These are phyloP conservation scores for Trichoderma endophyticum DNA, from an alignment of 2,329 filamentous ascomycete species.

Conservation along the genomic window DNA sequence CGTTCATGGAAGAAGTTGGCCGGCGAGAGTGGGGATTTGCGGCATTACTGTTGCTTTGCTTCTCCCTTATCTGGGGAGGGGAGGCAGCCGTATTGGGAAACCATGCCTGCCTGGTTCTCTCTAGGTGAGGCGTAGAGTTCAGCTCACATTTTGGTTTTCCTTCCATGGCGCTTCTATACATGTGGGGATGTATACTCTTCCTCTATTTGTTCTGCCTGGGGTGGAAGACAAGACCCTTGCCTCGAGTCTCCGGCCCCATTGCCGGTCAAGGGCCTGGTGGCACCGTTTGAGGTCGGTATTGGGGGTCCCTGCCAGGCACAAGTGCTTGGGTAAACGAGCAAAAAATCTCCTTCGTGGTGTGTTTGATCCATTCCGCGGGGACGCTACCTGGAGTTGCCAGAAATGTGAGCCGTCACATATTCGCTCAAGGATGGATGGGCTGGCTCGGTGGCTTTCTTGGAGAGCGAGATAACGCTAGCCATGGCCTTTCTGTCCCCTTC, in stretches of 20 bases:
- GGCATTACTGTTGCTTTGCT: not conserved
- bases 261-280: not conserved
- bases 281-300: not conserved
- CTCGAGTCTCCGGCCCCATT: constrained; percentile 1
- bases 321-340: not conserved
- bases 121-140: constrained; percentile 17
- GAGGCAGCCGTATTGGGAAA: not conserved
- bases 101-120: not conserved
- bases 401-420: constrained; percentile 7
- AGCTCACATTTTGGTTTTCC: constrained; percentile 9
- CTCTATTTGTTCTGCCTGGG: not conserved
- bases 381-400: not conserved
- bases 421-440: constrained; percentile 2
- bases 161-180: constrained; percentile 12
- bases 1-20: not conserved
- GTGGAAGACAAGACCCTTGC: not conserved
- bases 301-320: not conserved
- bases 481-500: not conserved
- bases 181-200: constrained; percentile 4
- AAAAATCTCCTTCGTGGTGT: not conserved
- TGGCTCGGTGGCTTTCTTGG: constrained; percentile 15
- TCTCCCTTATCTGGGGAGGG: not conserved
- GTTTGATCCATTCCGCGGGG: constrained; percentile 5
- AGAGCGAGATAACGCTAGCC: constrained; percentile 2
- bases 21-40: not conserved